A percentile compares a stretch with the other conserved stretches of the same genome.
Evolutionary conservation across 306 rosid species (phyloP).

Genomic region (Castanea sativa): DNA sequence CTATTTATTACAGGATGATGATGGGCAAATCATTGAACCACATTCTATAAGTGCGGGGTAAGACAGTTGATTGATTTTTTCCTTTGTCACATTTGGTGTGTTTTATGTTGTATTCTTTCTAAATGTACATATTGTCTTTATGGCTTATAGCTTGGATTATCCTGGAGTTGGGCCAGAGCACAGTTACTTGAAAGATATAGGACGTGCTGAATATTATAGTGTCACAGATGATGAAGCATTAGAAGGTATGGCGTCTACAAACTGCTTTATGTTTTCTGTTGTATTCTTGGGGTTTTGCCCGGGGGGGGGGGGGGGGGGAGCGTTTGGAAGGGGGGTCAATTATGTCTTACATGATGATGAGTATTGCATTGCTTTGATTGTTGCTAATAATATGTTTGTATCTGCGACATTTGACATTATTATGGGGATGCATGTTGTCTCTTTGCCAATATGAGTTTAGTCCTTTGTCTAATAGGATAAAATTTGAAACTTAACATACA

Average conservation of each 20-base stretch:
- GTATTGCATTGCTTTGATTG: no score
- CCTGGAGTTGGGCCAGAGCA: conserved; percentile 99
- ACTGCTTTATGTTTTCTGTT: neutral
- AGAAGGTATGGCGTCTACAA: conserved; percentile 58
- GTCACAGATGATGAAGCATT: conserved; percentile 91
- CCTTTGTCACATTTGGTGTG: conserved; percentile 1
- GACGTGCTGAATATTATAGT: conserved; percentile 84
- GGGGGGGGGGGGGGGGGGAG: neutral
- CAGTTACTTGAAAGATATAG: conserved; percentile 78
- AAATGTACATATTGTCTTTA: conserved; percentile 11
- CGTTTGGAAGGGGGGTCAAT: no score
- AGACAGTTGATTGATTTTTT: conserved; percentile 14
- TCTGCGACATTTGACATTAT: neutral
- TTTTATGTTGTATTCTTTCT: conserved; percentile 10
- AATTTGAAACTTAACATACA: neutral
- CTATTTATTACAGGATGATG: conserved; percentile 90
- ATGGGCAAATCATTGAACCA: conserved; percentile 95
- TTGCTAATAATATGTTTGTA: neutral
- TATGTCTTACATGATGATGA: no score
- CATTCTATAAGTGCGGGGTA: conserved; percentile 99
- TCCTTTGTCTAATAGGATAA: no score
- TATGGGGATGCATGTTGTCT: neutral
- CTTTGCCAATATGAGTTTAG: neutral
- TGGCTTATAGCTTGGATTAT: conserved; percentile 78
- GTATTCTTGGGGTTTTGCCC: neutral